These are phyloP conservation scores for Amauroascus niger DNA, from an alignment of 2,329 filamentous ascomycete genomes.

Conservation along the genomic window DNA sequence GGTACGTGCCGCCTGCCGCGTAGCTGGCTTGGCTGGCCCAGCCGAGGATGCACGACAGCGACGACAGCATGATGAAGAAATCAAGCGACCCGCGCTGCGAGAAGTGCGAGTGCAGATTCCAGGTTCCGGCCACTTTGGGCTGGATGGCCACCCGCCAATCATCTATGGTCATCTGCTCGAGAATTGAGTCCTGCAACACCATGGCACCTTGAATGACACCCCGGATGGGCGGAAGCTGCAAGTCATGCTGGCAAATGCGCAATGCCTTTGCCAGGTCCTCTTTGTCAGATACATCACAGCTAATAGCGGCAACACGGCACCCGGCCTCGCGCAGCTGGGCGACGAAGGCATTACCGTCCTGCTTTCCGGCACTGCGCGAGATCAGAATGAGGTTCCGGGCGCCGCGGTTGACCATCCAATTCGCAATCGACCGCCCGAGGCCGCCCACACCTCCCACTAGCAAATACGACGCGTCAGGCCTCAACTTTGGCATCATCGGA, in stretches of 20 bases:
- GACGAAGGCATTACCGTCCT: neutral
- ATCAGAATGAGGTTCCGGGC: conserved; percentile 24
- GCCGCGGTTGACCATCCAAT: conserved; percentile 20
- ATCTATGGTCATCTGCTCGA: conserved; percentile 12
- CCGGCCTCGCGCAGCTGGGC: neutral
- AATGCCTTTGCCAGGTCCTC: neutral
- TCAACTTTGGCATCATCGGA: neutral
- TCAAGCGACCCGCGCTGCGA: conserved; percentile 29
- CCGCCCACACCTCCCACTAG: conserved; percentile 20
- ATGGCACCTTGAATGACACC: conserved; percentile 22
- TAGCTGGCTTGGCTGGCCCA: conserved; percentile 27
- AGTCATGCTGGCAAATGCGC: neutral
- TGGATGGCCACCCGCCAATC: conserved; percentile 26
- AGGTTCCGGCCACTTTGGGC: conserved; percentile 28
- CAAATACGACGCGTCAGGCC: conserved; percentile 18
- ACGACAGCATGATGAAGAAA: conserved; percentile 37
- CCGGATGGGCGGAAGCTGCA: neutral
- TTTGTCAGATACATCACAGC: neutral
- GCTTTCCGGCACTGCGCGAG: conserved; percentile 16
- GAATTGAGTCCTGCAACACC: conserved; percentile 10
- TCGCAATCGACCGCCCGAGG: conserved; percentile 19
- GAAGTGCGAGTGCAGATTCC: conserved; percentile 25
- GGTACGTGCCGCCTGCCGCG: conserved; percentile 29
- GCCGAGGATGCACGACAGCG: conserved; percentile 27
- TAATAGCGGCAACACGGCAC: neutral